These are phyloP conservation scores for Fusarium avenaceum DNA, from an alignment of 2,329 filamentous ascomycete genomes.

Conservation along the genomic window DNA sequence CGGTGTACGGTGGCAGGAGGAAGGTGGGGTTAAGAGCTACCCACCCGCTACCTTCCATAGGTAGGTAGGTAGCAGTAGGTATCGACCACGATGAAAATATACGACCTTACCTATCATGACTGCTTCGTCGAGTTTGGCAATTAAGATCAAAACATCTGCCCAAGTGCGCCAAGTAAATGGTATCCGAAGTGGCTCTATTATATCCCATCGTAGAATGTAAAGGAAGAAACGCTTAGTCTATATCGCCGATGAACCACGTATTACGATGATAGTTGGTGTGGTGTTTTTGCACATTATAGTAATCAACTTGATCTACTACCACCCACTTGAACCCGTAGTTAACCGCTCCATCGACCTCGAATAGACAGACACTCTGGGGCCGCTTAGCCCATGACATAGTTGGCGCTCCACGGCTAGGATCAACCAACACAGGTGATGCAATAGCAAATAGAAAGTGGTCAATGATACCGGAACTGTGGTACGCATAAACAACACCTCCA, in stretches of 20 bases:
- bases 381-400: constrained; percentile 14
- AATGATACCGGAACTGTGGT: constrained; percentile 10
- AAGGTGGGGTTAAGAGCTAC: constrained; percentile 1
- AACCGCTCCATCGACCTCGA: constrained; percentile 33
- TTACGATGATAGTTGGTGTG: too few relatives aligned
- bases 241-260: too few relatives aligned
- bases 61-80: not conserved
- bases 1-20: not conserved
- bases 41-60: not conserved
- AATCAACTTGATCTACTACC: too few relatives aligned
- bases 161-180: too few relatives aligned
- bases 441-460: not conserved
- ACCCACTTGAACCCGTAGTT: constrained; percentile 4
- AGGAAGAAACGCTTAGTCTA: too few relatives aligned
- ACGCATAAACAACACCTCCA: constrained; percentile 24
- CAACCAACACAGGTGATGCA: not conserved
- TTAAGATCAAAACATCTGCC: not conserved
- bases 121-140: not conserved
- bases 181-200: too few relatives aligned
- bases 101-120: constrained; percentile 1
- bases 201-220: too few relatives aligned
- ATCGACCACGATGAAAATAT: constrained; percentile 3
- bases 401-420: not conserved
- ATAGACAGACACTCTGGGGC: constrained; percentile 25
- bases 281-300: too few relatives aligned